phyloP scores from a whole-genome alignment of 805 yeast genomes.

The Yarrowia yakushimensis region DNA sequence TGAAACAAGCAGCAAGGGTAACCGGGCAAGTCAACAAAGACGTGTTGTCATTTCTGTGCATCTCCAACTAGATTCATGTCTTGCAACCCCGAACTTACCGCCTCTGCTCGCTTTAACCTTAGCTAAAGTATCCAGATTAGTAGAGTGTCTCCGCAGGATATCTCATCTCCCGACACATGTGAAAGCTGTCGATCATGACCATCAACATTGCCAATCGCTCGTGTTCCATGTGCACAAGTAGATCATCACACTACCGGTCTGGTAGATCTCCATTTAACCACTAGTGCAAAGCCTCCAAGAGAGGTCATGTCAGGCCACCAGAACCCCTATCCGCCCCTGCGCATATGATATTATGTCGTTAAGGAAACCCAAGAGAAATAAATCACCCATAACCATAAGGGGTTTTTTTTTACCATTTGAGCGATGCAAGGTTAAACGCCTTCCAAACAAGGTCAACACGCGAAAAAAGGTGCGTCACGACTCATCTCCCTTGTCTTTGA shows the following conservation, averaged over 20 bases:
- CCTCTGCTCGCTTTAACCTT: neutral
- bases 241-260: neutral
- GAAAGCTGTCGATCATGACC: neutral
- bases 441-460: neutral
- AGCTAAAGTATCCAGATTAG: neutral
- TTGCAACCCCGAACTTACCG: neutral
- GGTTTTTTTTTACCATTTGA: too few species aligned
- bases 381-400: neutral
- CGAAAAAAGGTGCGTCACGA: neutral
- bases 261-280: neutral
- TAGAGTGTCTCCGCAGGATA: neutral
- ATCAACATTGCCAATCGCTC: neutral
- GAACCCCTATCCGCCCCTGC: slow-evolving; percentile 12
- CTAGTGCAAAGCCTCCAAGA: neutral
- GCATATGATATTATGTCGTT: neutral
- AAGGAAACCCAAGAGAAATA: neutral
- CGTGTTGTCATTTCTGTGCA: neutral
- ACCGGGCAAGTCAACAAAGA: neutral
- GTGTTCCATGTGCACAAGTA: neutral
- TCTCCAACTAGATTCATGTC: neutral
- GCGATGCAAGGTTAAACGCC: slow-evolving; percentile 6
- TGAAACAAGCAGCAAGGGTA: slow-evolving; percentile 15
- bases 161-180: neutral
- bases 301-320: neutral
- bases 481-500: slow-evolving; percentile 13